Evolutionary conservation across 345 rosid genomes (phyloP), one percentile per base, ranked within the genome.

Genomic region (Aethionema arabicum): DNA sequence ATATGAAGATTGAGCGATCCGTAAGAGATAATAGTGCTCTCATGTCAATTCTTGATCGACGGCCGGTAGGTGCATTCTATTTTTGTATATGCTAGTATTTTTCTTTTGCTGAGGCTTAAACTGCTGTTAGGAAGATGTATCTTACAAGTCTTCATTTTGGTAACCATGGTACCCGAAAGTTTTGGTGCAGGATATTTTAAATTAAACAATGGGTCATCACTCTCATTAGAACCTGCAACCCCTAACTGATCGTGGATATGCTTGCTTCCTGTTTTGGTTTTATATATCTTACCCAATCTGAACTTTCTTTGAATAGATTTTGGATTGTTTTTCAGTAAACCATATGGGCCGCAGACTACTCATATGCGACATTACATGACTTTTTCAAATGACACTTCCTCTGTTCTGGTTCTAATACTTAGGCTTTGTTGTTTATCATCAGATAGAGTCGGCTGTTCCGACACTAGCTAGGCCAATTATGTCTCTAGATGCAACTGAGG

Each of bases 401-500:
- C 37, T 39, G 15, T 13, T 66, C 32, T 61, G 27, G 45, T 59
- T 30, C 58, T 73, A 8, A 48, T 50, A 52, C 6, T 4, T 45
- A 48, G 67, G 56, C 6, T 7, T 39, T 43, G 11, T 70, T 43
- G 13, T 49, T 42, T 41, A 35, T 74, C 50, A 71, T 72, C 85
- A 93, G 97, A 93, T 93, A 61, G 97, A 90, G 76, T 80, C 92
- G 41, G 96, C 91, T 32, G 78, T 93, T 79, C 96, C 97, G 65
- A 80, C 86, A 77, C 74, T 93, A 53, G 78, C 97, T 14, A 80
- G 79, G 69, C 99, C 99, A n/a, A 89, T 93, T 15, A 85, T 93
- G 97, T 87, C 99, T 50, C 77, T 93, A 80, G 96, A 93, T 63
- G 97, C 97, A 15, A 83, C 86, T 63, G 97, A 93, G 78, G 97